phyloP scores from a whole-genome alignment of 2,329 filamentous ascomycete species.

The Neonectria sp. region DNA sequence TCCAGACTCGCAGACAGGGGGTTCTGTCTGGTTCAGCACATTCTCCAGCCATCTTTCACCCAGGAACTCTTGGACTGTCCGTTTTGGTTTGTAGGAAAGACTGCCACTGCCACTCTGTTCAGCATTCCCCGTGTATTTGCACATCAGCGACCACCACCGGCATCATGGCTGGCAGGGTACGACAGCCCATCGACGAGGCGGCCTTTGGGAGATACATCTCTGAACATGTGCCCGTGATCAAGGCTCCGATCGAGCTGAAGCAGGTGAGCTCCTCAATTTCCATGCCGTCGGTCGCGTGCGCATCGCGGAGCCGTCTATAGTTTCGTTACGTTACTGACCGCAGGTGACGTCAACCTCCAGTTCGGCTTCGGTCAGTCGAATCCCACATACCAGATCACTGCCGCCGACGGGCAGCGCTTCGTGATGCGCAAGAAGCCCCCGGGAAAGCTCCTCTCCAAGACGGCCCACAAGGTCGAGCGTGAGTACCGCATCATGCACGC shows the following conservation, averaged over 20 bases:
- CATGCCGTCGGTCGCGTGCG: neutral
- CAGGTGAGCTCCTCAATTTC: slow-evolving; percentile 72
- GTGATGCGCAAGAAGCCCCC: slow-evolving; percentile 98
- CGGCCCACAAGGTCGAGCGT: slow-evolving; percentile 96
- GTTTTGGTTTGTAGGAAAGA: neutral
- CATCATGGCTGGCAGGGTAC: slow-evolving; percentile 85
- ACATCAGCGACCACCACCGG: slow-evolving; percentile 10
- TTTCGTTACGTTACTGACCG: slow-evolving; percentile 17
- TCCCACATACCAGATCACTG: slow-evolving; percentile 93
- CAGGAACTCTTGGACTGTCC: neutral
- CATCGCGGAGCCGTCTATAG: neutral
- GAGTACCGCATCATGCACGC: slow-evolving; percentile 94
- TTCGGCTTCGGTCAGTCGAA: slow-evolving; percentile 99
- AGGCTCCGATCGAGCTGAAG: slow-evolving; percentile 87
- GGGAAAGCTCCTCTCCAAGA: slow-evolving; percentile 92
- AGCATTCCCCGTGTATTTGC: neutral
- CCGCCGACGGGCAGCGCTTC: slow-evolving; percentile 77
- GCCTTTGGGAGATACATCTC: slow-evolving; percentile 85
- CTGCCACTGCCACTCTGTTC: neutral
- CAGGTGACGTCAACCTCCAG: slow-evolving; percentile 60
- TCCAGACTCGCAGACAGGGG: slow-evolving; percentile 10
- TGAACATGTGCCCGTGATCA: slow-evolving; percentile 85
- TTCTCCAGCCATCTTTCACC: neutral
- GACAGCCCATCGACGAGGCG: slow-evolving; percentile 89
- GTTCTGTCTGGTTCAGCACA: slow-evolving; percentile 3